phyloP scores from a whole-genome alignment of 768 basidiomycete genomes.

The Macrolepiota albuminosa region DNA sequence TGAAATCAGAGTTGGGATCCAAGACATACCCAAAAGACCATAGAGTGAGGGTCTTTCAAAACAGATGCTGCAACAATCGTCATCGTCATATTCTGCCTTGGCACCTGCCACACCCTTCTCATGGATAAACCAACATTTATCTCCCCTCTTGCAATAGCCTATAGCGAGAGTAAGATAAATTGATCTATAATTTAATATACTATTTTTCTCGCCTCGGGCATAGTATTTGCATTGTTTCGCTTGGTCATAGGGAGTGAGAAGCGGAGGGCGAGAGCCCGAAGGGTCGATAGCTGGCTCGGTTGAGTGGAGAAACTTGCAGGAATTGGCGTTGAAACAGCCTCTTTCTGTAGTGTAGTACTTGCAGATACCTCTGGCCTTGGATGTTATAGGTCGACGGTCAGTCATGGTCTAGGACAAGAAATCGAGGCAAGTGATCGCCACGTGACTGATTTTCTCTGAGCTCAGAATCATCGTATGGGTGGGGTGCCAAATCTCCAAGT shows the following conservation, averaged over 20 bases:
- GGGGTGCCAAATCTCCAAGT: neutral
- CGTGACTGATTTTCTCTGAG: neutral
- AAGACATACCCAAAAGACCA: slow-evolving; percentile 56
- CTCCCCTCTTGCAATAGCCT: slow-evolving; percentile 73
- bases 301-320: slow-evolving; percentile 77
- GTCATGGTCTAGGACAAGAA: slow-evolving; percentile 12
- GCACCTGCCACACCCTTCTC: slow-evolving; percentile 14
- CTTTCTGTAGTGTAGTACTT: slow-evolving; percentile 56
- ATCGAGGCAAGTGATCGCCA: slow-evolving; percentile 1
- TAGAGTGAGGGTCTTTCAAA: slow-evolving; percentile 67
- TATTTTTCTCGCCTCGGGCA: slow-evolving; percentile 39
- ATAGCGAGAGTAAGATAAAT: neutral
- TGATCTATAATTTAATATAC: neutral
- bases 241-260: slow-evolving; percentile 65
- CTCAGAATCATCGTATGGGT: no score
- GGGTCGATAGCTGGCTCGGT: slow-evolving; percentile 22
- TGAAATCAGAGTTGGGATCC: no score
- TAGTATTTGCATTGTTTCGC: slow-evolving; percentile 67
- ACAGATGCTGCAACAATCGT: slow-evolving; percentile 66
- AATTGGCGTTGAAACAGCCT: slow-evolving; percentile 65
- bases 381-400: slow-evolving; percentile 52
- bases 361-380: slow-evolving; percentile 69
- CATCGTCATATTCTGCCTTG: slow-evolving; percentile 30
- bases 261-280: slow-evolving; percentile 26
- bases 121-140: slow-evolving; percentile 75